Percentiles rank a stretch among this genome's conserved stretches.
Conservation (phyloP, 192 early-diverging fungal species). For the Tieghemiomyces parasiticus region DNA sequence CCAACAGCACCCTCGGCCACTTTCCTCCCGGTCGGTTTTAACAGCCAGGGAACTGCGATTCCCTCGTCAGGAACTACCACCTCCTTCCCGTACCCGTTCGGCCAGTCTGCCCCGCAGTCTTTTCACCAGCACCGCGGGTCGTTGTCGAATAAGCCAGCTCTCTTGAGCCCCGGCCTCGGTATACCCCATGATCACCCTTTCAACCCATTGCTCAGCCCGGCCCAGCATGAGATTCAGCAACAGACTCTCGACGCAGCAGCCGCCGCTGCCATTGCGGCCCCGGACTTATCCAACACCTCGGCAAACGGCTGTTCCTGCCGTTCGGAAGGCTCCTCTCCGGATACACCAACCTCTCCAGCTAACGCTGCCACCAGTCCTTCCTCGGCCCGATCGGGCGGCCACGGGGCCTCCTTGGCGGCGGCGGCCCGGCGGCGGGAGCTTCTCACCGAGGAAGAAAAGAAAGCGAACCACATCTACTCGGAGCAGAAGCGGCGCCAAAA, state of each 20-base stretch:
- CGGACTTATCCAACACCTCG: background rate
- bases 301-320: background rate
- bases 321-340: background rate
- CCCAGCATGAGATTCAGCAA: background rate
- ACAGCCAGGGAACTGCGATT: background rate
- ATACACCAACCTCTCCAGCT: background rate
- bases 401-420: background rate
- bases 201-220: background rate
- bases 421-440: conserved; percentile 26
- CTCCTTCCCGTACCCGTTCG: background rate
- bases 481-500: conserved; percentile 88
- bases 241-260: background rate
- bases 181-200: background rate
- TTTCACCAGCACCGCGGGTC: too few species aligned
- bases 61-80: background rate
- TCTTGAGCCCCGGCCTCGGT: background rate
- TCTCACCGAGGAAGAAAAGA: conserved; percentile 81
- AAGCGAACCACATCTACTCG: conserved; percentile 88
- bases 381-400: background rate
- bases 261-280: background rate
- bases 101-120: background rate
- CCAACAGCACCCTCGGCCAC: background rate
- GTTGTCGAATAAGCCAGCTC: too few species aligned
- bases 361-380: background rate
- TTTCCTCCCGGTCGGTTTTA: background rate